Percentiles rank a stretch among this genome's conserved stretches.
Conservation (phyloP, 129 eudicot species). For the Scalesia atractyloides region DNA sequence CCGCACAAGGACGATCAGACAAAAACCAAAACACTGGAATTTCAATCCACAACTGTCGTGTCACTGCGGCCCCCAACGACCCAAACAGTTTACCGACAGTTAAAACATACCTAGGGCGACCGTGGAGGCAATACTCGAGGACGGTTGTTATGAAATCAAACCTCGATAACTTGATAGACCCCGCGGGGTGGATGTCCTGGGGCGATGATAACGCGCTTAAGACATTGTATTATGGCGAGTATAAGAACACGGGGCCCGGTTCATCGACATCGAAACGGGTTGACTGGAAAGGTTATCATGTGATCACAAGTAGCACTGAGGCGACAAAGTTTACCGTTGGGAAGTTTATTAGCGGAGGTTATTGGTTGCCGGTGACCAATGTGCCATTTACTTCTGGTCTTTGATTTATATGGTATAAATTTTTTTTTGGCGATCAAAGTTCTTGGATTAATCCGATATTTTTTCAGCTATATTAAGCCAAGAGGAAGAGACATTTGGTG, state of each 20-base stretch:
- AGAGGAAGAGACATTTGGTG: too few species aligned
- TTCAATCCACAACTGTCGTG: conserved; percentile 7
- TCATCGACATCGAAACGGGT: conserved; percentile 46
- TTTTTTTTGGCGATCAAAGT: too few species aligned
- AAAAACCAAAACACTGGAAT: conserved; percentile 8
- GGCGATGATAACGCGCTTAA: conserved; percentile 39
- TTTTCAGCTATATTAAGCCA: too few species aligned
- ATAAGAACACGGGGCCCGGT: conserved; percentile 49
- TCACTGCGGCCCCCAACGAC: conserved; percentile 17
- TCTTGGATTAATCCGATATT: too few species aligned
- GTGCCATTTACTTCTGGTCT: conserved; percentile 51
- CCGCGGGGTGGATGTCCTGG: conserved; percentile 59
- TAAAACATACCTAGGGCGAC: conserved; percentile 49
- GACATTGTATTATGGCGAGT: conserved; percentile 55
- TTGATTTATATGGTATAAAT: conserved; percentile 1
- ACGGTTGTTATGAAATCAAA: conserved; percentile 47
- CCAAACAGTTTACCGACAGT: conserved; percentile 27
- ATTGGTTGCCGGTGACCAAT: conserved; percentile 52
- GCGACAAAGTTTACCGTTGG: conserved; percentile 45
- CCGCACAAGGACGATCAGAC: conserved; percentile 5
- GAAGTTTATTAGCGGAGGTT: conserved; percentile 40
- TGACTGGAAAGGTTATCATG: conserved; percentile 50
- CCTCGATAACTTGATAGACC: conserved; percentile 42
- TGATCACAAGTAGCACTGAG: conserved; percentile 38
- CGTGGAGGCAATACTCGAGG: conserved; percentile 51